phyloP scores from a whole-genome alignment of 2,329 filamentous ascomycete species.

The Huntiella decipiens region DNA sequence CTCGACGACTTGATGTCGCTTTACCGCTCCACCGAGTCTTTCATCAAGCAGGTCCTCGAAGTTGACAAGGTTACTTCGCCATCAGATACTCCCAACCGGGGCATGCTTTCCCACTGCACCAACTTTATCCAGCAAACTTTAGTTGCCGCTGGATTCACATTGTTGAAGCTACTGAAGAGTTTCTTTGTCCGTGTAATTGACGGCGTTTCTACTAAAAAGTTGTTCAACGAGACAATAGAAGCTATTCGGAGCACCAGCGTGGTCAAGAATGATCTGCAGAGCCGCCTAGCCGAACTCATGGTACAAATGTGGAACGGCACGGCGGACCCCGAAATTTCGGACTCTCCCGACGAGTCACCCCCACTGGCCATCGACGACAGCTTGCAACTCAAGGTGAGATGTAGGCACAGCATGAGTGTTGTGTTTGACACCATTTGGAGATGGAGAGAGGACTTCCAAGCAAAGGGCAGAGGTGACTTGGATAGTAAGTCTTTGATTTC shows the following conservation, averaged over 20 bases:
- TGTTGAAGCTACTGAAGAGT: constrained; percentile 61
- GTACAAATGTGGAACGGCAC: constrained; percentile 69
- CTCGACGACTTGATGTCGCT: constrained; percentile 57
- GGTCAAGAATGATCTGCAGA: constrained; percentile 59
- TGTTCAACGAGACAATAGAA: constrained; percentile 53
- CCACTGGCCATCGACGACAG: constrained; percentile 44
- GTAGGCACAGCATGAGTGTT: constrained; percentile 67
- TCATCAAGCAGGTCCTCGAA: constrained; percentile 46
- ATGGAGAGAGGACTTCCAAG: constrained; percentile 64
- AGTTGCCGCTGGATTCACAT: constrained; percentile 57
- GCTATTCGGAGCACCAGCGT: constrained; percentile 56
- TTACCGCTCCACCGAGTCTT: constrained; percentile 51
- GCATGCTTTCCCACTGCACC: constrained; percentile 45
- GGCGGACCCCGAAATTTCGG: constrained; percentile 26
- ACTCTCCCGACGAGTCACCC: constrained; percentile 28
- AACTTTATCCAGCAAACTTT: constrained; percentile 76
- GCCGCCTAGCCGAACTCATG: constrained; percentile 66
- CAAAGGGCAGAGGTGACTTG: constrained; percentile 47
- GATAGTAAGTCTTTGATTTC: constrained; percentile 37
- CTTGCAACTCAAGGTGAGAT: constrained; percentile 64
- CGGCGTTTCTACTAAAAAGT: constrained; percentile 42
- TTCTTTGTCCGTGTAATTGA: constrained; percentile 58
- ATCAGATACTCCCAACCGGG: constrained; percentile 27
- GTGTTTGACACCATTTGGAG: constrained; percentile 75
- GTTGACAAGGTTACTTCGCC: constrained; percentile 29